Conservation (phyloP, 306 rosid species). For the Vigna mungo region DNA sequence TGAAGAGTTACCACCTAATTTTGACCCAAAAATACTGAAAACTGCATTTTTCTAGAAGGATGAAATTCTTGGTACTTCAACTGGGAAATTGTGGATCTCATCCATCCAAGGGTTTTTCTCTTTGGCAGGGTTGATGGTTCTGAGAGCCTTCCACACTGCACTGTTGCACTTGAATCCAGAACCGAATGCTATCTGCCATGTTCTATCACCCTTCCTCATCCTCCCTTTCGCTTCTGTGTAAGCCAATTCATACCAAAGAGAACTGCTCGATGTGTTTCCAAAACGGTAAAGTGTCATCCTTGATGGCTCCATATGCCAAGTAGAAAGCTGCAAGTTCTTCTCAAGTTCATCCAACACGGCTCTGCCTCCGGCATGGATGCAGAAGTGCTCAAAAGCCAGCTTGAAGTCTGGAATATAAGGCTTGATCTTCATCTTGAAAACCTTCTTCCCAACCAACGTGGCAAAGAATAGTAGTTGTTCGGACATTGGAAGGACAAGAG, state of each 20-base stretch:
- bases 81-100: slow-evolving; percentile 72
- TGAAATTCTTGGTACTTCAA: slow-evolving; percentile 74
- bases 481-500: slow-evolving; percentile 83
- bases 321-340: slow-evolving; percentile 78
- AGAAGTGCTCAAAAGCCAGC: slow-evolving; percentile 87
- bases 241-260: slow-evolving; percentile 85
- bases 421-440: slow-evolving; percentile 81
- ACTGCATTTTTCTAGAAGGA: slow-evolving; percentile 44
- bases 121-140: slow-evolving; percentile 68
- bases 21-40: not conserved
- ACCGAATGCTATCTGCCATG: slow-evolving; percentile 93
- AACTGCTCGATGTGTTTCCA: slow-evolving; percentile 91
- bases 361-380: slow-evolving; percentile 87
- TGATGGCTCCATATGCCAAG: slow-evolving; percentile 95
- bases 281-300: slow-evolving; percentile 86
- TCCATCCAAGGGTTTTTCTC: slow-evolving; percentile 85
- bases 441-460: slow-evolving; percentile 72
- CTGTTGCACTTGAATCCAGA: slow-evolving; percentile 94
- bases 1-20: slow-evolving; percentile 24
- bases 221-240: slow-evolving; percentile 82
- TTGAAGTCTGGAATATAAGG: slow-evolving; percentile 88
- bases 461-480: slow-evolving; percentile 81
- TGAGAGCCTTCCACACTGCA: slow-evolving; percentile 88
- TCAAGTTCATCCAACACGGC: slow-evolving; percentile 85
- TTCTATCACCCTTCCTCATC: slow-evolving; percentile 79